These are phyloP conservation scores for Xylaria curta DNA, from an alignment of 495 filamentous ascomycete species.

Conservation along the genomic window DNA sequence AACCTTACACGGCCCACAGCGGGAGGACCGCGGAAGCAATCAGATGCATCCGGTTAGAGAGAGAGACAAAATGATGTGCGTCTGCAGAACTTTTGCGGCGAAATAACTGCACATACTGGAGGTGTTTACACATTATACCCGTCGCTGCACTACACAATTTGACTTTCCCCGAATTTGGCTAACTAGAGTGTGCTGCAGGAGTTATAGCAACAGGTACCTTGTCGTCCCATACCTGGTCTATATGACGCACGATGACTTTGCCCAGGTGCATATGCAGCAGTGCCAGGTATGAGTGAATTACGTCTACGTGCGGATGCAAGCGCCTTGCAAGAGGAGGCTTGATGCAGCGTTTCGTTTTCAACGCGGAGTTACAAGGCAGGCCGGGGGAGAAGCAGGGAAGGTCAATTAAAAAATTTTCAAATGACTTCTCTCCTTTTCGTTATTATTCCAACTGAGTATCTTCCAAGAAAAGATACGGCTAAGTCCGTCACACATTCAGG, in stretches of 20 bases:
- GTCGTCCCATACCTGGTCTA: conserved; percentile 2
- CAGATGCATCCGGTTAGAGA: conserved; percentile 24
- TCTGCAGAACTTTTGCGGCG: conserved; percentile 28
- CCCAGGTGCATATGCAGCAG: conserved; percentile 26
- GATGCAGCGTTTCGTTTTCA: background rate
- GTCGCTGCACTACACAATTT: conserved; percentile 12
- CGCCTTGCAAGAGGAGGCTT: background rate
- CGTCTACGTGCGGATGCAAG: conserved; percentile 24
- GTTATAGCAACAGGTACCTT: background rate
- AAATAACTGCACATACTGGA: conserved; percentile 8
- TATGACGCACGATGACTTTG: conserved; percentile 29
- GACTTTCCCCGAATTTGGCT: conserved; percentile 16
- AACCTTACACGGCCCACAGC: conserved; percentile 22
- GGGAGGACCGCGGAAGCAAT: conserved; percentile 28
- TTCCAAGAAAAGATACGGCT: background rate
- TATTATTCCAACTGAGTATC: background rate
- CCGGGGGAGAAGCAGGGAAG: background rate
- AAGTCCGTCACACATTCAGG: conserved; percentile 1
- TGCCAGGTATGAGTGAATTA: conserved; percentile 21
- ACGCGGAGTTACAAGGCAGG: conserved; percentile 4
- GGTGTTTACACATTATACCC: conserved; percentile 17
- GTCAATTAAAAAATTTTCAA: background rate
- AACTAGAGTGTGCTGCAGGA: background rate
- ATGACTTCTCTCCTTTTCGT: background rate
- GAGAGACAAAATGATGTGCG: conserved; percentile 23